phyloP scores from a whole-genome alignment of 2,329 filamentous ascomycete species.

The Parafenestella ontariensis region DNA sequence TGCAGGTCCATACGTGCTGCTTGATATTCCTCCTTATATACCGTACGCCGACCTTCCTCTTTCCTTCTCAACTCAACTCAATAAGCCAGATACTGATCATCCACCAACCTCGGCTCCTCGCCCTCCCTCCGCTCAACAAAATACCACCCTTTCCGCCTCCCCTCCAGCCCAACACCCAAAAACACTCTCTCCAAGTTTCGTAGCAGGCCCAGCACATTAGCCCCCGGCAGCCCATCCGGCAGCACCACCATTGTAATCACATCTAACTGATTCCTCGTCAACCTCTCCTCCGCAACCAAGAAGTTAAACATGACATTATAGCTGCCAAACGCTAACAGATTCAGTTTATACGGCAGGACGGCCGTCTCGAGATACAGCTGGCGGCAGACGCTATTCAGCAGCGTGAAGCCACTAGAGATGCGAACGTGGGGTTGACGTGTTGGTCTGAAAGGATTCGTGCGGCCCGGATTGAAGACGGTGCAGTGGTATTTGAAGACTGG shows the following conservation, averaged over 20 bases:
- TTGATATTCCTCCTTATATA: too few relatives aligned
- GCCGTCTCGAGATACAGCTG: constrained; percentile 41
- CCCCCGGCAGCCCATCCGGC: constrained; percentile 18
- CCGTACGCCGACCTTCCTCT: too few relatives aligned
- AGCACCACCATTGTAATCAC: constrained; percentile 29
- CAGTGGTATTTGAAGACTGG: constrained; percentile 34
- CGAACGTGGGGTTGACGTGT: constrained; percentile 9
- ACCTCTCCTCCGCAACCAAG: constrained; percentile 26
- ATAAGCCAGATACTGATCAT: too few relatives aligned
- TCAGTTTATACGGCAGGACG: constrained; percentile 32
- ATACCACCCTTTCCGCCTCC: constrained; percentile 19
- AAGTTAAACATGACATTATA: constrained; percentile 39
- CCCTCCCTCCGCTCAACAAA: constrained; percentile 23
- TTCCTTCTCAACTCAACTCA: too few relatives aligned
- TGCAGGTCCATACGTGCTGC: too few relatives aligned
- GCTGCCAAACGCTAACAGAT: constrained; percentile 28
- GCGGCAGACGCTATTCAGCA: constrained; percentile 35
- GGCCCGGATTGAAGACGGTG: constrained; percentile 19
- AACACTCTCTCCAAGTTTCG: constrained; percentile 29
- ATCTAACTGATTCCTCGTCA: constrained; percentile 27
- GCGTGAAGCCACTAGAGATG: constrained; percentile 15
- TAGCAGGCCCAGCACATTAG: constrained; percentile 25
- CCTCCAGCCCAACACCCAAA: constrained; percentile 10
- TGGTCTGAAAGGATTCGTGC: constrained; percentile 17
- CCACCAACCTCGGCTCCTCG: constrained; percentile 17